Evolutionary conservation across 768 basidiomycete species (phyloP), one percentile per base, ranked within the genome.

Genomic region (Collybiopsis luxurians): DNA sequence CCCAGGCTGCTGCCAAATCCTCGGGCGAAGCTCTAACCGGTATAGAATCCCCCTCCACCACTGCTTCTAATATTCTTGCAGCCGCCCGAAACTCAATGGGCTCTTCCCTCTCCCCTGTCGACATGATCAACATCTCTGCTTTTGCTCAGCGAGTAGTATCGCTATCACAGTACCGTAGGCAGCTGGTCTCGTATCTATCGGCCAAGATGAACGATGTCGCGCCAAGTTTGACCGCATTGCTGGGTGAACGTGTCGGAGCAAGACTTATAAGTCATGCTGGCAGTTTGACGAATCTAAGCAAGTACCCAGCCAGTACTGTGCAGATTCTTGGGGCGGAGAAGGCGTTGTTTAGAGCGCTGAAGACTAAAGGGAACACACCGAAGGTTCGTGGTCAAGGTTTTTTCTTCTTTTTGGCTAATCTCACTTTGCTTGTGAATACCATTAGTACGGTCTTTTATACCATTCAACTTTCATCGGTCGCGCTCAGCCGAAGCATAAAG

Each of bases 181-280:
- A 86, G 21, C 80, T 98, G 56, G 79, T 94, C 48, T 78, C 84
- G 30, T 98, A 98, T 69, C 76, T 98, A 17, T 73, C 90, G 31
- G 96, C 98, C 76, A 98, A 98, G 78, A 98, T 98, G 96, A 94
- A 96, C 75, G 82, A 87, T 27, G 95, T 98, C 54, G 96, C 96
- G 11, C 96, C 96, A 1, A 96, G 89, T 67, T 73, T 97, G 68
- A 93, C 93, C 0, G 91, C 92, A 15, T 78, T 96, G 56, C 83
- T 96, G 2, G 94, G 94, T 30, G 94, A 97, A 73, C 85, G 94
- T 47, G 92, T 97, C 60, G 92, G 92, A 44, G 95, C 95, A 11
- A 80, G 94, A 47, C 75, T 97, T 57, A 97, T 97, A 78, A 92
- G 90, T 64, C 96, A 98, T 67, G 95, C 96, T 19, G 96, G 96